A percentile compares a stretch with the other conserved stretches of the same genome.
phyloP scores from a whole-genome alignment of 2,329 filamentous ascomycete species.

The Fonsecaea erecta region DNA sequence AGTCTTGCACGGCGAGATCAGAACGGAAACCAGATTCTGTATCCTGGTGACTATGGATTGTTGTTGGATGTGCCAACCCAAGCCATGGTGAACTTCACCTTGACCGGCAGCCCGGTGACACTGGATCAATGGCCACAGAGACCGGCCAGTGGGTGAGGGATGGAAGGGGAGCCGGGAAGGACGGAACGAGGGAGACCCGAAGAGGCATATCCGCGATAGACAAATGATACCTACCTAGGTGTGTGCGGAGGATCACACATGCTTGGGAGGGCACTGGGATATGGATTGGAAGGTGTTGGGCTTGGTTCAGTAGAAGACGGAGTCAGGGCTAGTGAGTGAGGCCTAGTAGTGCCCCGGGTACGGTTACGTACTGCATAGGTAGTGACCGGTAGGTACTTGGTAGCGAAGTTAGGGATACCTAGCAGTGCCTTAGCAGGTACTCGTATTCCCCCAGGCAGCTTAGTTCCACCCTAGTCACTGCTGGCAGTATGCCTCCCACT shows the following conservation, averaged over 20 bases:
- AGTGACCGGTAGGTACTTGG: too few relatives aligned
- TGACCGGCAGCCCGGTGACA: conserved; percentile 42
- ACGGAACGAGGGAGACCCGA: background rate
- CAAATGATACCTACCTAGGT: background rate
- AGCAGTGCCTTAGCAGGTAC: too few relatives aligned
- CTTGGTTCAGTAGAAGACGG: background rate
- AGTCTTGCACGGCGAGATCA: conserved; percentile 46
- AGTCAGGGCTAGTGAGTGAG: too few relatives aligned
- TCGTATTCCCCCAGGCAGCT: too few relatives aligned
- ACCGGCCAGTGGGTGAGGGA: conserved; percentile 15
- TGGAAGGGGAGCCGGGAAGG: background rate
- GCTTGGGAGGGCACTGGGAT: background rate
- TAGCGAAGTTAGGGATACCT: too few relatives aligned
- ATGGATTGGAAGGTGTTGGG: background rate
- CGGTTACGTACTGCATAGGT: too few relatives aligned
- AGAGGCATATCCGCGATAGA: background rate
- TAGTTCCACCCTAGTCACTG: too few relatives aligned
- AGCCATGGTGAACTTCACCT: conserved; percentile 40
- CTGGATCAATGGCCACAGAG: conserved; percentile 44
- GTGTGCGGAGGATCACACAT: background rate
- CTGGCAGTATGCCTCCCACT: too few relatives aligned
- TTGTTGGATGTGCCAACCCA: conserved; percentile 48
- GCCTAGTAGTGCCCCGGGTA: too few relatives aligned
- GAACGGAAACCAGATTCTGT: conserved; percentile 47
- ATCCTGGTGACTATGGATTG: conserved; percentile 50